Base-by-base conservation (phyloP, 306 rosid species). In the Potentilla sterilis region DNA sequence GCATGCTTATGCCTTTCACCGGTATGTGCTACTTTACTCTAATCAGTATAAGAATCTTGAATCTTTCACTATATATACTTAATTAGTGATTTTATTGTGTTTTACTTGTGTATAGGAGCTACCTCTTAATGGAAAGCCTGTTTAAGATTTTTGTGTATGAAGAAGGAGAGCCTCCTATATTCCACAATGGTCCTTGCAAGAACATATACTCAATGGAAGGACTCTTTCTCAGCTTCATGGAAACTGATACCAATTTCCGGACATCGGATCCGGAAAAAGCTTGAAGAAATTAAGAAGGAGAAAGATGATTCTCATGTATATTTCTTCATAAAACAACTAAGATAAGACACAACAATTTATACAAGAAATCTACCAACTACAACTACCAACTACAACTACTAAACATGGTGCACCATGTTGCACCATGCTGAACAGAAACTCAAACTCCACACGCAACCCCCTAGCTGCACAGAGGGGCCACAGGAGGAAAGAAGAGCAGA, bases 111-210 rank as follows among this genome's bases (percentile, higher is more conserved):
- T 28, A 59, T 21, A 89, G 91, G 89, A 89, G 87, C 63, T 80
- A 89, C 75, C 75, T 38, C 34, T 76, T 89, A 72, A 87, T 85
- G 93, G 91, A 89, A 75, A 79, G 77, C 46, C 3, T 85, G 28
- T 85, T 89, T 44, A 89, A 78, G 78, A 89, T 83, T 49, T 89
- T 61, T n/a, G 83, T 87, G 2, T 85, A 89, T 51, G 87, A 83
- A 82, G 91, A 87, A 54, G 91, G 91, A 51, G 91, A 87, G 70
- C 88, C 89, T 1, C 93, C 93, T 40, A 77, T 89, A 43, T 87
- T 87, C 77, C 93, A 89, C 62, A 80, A 79, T 76, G 93, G 91
- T 12, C 89, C 88, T 32, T 87, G 91, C 80, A 89, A 89, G 86
- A 72, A 64, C 81, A 87, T 89, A 80, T 87, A 87, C 70, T 89